Conservation (phyloP, 2,329 filamentous ascomycete genomes). For the Phaeophleospora eucalypticola region DNA sequence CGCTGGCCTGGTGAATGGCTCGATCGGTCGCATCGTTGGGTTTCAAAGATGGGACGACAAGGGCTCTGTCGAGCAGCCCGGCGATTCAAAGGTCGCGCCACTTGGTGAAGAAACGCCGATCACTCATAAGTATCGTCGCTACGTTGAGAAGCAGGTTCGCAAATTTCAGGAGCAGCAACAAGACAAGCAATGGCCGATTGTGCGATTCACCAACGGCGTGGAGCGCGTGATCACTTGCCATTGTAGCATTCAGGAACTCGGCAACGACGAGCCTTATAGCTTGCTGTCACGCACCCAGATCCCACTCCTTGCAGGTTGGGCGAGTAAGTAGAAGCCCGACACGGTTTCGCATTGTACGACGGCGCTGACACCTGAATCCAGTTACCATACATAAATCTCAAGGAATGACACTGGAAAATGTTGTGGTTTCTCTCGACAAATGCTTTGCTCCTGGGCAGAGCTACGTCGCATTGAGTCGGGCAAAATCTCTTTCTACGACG, state of each 20-base stretch:
- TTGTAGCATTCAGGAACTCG: conserved; percentile 47
- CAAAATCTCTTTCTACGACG: conserved; percentile 38
- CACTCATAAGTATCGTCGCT: conserved; percentile 5
- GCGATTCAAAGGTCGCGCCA: background rate
- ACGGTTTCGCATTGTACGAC: too few relatives aligned
- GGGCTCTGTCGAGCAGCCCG: background rate
- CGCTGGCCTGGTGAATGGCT: conserved; percentile 45
- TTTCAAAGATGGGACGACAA: conserved; percentile 20
- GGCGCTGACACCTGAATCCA: background rate
- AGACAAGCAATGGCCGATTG: conserved; percentile 41
- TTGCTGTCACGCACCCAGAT: conserved; percentile 56
- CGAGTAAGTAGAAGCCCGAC: conserved; percentile 35
- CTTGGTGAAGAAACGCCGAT: conserved; percentile 3
- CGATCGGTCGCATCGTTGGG: conserved; percentile 44
- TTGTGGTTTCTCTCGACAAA: conserved; percentile 50
- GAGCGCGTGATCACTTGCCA: conserved; percentile 46
- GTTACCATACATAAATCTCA: conserved; percentile 60
- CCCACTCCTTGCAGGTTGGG: conserved; percentile 57
- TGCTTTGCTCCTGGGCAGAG: conserved; percentile 57
- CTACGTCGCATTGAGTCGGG: conserved; percentile 60
- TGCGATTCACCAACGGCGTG: conserved; percentile 49
- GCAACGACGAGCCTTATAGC: conserved; percentile 44
- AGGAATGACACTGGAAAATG: conserved; percentile 58
- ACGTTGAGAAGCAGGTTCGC: conserved; percentile 3
- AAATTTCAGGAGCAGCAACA: background rate